phyloP scores from a whole-genome alignment of 257 asterid species.

The Penstemon davidsonii region DNA sequence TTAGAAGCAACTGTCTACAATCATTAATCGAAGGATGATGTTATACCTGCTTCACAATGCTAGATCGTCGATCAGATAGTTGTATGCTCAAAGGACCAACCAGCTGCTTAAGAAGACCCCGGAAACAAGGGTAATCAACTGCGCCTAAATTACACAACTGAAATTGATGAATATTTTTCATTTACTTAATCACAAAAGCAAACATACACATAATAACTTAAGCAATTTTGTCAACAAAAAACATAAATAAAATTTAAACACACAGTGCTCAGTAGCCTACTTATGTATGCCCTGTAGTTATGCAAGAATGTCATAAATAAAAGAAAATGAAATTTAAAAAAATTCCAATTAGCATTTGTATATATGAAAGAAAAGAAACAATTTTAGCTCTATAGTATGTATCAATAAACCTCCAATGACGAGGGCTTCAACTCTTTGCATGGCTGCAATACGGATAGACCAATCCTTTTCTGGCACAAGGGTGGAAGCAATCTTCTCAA shows the following conservation, averaged over 20 bases:
- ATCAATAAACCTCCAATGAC: slow-evolving; percentile 82
- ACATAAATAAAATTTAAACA: neutral
- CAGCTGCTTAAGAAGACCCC: slow-evolving; percentile 93
- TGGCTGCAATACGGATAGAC: slow-evolving; percentile 91
- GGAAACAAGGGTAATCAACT: slow-evolving; percentile 79
- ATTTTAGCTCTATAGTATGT: slow-evolving; percentile 11
- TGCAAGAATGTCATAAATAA: slow-evolving; percentile 14
- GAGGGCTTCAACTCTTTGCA: slow-evolving; percentile 97
- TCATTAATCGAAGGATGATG: slow-evolving; percentile 3
- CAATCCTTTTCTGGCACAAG: slow-evolving; percentile 98
- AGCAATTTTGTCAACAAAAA: slow-evolving; percentile 9
- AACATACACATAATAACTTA: neutral
- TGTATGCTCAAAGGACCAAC: slow-evolving; percentile 87
- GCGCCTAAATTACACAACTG: slow-evolving; percentile 64
- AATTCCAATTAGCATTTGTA: no score
- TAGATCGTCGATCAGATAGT: slow-evolving; percentile 95
- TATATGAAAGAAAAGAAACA: neutral
- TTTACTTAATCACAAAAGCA: slow-evolving; percentile 1
- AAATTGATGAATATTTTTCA: slow-evolving; percentile 1
- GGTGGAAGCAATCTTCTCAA: slow-evolving; percentile 86
- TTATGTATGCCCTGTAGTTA: neutral
- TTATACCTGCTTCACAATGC: slow-evolving; percentile 93
- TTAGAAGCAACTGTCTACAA: slow-evolving; percentile 16
- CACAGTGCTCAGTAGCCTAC: no score
- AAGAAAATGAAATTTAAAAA: neutral